Evolutionary conservation across 129 eudicot genomes (phyloP).

Genomic region (Chrysanthemum makinoi): DNA sequence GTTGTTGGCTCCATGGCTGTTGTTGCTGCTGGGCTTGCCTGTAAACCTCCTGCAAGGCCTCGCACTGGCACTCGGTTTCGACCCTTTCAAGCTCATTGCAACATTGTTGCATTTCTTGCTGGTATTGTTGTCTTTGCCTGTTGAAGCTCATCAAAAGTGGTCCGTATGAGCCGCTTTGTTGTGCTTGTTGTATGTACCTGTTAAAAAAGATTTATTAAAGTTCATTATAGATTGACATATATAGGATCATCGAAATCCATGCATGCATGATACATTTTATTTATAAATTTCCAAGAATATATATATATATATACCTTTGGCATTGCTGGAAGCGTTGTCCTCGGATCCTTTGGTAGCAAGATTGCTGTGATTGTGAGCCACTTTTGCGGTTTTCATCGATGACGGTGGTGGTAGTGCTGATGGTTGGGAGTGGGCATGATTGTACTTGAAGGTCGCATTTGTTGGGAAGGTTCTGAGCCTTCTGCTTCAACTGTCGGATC

Average conservation of each 20-base stretch:
- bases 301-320: conserved; percentile 2
- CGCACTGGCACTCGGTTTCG: not conserved
- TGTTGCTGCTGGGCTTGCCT: not conserved
- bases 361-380: conserved; percentile 1
- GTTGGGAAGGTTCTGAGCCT: conserved; percentile 30
- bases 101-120: conserved; percentile 1
- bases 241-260: not conserved
- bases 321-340: not conserved
- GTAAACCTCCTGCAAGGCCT: conserved; percentile 1
- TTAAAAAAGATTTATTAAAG: not conserved
- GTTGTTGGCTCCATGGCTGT: not conserved
- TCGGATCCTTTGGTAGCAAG: conserved; percentile 4
- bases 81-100: conserved; percentile 11
- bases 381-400: conserved; percentile 9
- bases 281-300: not conserved
- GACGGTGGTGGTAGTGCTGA: conserved; percentile 22
- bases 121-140: not conserved
- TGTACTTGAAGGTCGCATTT: conserved; percentile 17
- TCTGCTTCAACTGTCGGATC: conserved; percentile 17
- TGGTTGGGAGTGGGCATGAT: conserved; percentile 9
- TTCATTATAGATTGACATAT: too few species aligned
- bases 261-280: not conserved
- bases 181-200: not conserved
- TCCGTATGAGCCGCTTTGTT: not conserved
- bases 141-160: not conserved